Evolutionary conservation across 306 rosid species (phyloP).

Genomic region (Albizia julibrissin): DNA sequence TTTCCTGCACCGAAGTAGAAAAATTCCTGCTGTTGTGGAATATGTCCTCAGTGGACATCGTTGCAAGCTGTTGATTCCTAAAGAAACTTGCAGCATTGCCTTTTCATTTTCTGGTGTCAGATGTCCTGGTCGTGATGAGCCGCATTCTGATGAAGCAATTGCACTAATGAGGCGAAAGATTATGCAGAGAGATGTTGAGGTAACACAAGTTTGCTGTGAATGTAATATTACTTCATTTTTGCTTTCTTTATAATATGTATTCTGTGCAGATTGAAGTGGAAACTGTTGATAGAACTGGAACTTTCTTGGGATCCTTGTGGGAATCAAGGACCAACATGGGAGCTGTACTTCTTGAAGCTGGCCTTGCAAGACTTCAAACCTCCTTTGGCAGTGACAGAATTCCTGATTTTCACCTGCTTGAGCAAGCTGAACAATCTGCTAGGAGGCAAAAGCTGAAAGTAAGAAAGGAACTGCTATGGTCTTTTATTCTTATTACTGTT

Average conservation of each 20-base stretch:
- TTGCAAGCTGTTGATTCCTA: conserved; percentile 91
- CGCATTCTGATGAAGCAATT: conserved; percentile 93
- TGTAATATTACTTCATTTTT: conserved; percentile 16
- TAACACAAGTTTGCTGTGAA: conserved; percentile 36
- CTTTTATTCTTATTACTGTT: background rate
- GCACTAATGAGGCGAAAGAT: conserved; percentile 93
- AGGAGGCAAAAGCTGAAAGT: conserved; percentile 82
- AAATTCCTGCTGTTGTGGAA: conserved; percentile 91
- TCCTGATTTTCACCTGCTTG: conserved; percentile 81
- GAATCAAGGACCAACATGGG: conserved; percentile 81
- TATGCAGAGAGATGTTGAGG: conserved; percentile 99
- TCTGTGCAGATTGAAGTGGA: conserved; percentile 83
- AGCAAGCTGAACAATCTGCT: conserved; percentile 89
- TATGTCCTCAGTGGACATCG: conserved; percentile 99
- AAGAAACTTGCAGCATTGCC: conserved; percentile 98
- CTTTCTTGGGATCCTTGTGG: conserved; percentile 97
- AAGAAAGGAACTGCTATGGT: conserved; percentile 35
- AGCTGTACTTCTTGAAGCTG: conserved; percentile 80
- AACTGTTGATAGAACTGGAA: conserved; percentile 93
- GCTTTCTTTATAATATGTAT: conserved; percentile 19
- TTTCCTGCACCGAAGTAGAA: conserved; percentile 84
- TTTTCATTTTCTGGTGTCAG: conserved; percentile 93
- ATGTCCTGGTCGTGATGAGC: conserved; percentile 96
- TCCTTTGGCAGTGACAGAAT: conserved; percentile 90
- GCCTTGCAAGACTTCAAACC: conserved; percentile 83